Evolutionary conservation across 441 rosid genomes (phyloP), one percentile per base, ranked within the genome.

Genomic region (Syzygium malaccense): DNA sequence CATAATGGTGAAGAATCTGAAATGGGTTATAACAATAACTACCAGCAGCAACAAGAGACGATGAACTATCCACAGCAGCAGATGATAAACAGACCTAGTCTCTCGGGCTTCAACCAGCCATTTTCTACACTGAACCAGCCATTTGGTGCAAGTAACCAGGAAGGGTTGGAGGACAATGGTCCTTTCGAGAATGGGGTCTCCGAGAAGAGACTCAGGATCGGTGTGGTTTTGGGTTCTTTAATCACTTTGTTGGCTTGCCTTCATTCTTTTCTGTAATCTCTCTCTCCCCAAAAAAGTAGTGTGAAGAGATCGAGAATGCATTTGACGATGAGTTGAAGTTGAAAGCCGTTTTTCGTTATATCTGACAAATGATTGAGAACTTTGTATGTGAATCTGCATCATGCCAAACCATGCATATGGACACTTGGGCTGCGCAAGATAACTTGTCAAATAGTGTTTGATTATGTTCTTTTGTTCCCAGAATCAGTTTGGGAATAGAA

Each of bases 171-270:
- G 0, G 91, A 89, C 86, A 87, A 78, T 55, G 45, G 88, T 13
- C 25, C 93, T n/a, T 93, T 93, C 85, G 88, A 30, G 3, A 92
- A 88, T 86, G 94, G 93, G 60, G 91, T 86, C 75, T 85, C 92
- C 2, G 85, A 71, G 90, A 86, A 89, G 30, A 68, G 86, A 23
- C 48, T 84, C 89, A 32, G 33, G 25, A 80, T 78, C 49, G 88
- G 85, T 25, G 45, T 80, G 66, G 26, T 86, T 58, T 86, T 89
- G 66, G 85, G 75, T 87, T 87, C n/a, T 45, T 75, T 12, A 75
- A 20, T 75, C 83, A 75, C 17, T 75, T 37, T 75, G 83, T 45
- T 75, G n/a, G 83, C 51, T 37, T 37, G 83, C 83, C 83, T 41
- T 41, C 83, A 75, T 25, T 75, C 14, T 75, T 41, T 75, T 37